phyloP scores from a whole-genome alignment of 176 grass and related monocot species.

The Oryza longistaminata region DNA sequence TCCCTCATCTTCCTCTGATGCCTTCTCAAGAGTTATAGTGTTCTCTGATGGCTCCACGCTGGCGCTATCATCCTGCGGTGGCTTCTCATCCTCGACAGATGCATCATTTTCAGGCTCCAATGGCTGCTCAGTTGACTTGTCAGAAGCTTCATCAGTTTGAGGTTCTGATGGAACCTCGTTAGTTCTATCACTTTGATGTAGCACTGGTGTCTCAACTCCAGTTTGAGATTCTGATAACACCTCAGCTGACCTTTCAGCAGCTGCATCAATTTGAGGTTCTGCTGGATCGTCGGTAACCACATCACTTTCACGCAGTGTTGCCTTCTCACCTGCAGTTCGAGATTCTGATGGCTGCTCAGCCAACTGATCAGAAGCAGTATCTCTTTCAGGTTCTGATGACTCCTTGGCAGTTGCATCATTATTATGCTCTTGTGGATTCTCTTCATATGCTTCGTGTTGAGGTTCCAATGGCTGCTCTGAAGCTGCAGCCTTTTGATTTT shows the following conservation, averaged over 20 bases:
- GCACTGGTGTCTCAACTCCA: background rate
- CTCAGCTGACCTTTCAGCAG: background rate
- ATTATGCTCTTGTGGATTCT: conserved; percentile 15
- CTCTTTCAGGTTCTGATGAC: conserved; percentile 22
- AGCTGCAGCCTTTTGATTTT: conserved; percentile 15
- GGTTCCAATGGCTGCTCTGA: conserved; percentile 29
- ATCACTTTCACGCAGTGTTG: conserved; percentile 19
- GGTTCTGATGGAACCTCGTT: conserved; percentile 28
- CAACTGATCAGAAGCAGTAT: conserved; percentile 23
- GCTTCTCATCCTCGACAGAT: conserved; percentile 27
- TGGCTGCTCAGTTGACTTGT: conserved; percentile 2
- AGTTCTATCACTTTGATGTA: conserved; percentile 7
- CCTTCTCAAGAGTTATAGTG: conserved; percentile 1
- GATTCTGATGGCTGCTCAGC: conserved; percentile 24
- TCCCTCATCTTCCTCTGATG: conserved; percentile 19
- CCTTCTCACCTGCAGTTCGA: conserved; percentile 20
- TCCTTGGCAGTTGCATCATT: conserved; percentile 21
- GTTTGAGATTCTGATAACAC: conserved; percentile 32
- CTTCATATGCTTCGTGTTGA: conserved; percentile 28
- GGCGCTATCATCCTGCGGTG: conserved; percentile 6
- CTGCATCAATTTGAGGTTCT: conserved; percentile 26
- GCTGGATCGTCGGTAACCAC: background rate
- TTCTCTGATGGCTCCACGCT: conserved; percentile 37
- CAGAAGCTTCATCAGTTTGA: conserved; percentile 21
- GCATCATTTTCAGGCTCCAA: conserved; percentile 34